Conservation (phyloP, 1,284 basidiomycete species). For the Fomitopsis schrenkii region DNA sequence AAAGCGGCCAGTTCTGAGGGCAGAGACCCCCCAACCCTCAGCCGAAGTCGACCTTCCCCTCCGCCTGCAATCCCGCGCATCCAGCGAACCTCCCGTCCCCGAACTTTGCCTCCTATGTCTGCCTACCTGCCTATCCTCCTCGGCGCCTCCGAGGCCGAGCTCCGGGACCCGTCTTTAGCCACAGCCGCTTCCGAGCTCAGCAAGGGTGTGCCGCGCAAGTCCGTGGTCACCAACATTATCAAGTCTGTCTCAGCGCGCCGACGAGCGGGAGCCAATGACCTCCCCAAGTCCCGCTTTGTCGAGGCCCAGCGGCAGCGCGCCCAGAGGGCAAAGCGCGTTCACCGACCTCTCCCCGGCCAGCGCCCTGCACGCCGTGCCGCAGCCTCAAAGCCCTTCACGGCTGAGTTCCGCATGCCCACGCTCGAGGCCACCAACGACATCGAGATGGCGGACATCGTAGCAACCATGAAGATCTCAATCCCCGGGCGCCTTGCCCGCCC, state of each 20-base stretch:
- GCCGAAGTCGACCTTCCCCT: neutral
- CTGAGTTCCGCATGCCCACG: neutral
- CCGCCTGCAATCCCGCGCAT: neutral
- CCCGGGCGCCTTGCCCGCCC: slow-evolving; percentile 32
- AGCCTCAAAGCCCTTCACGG: slow-evolving; percentile 4
- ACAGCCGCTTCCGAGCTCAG: slow-evolving; percentile 8
- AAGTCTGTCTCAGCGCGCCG: neutral
- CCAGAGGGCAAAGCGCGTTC: neutral
- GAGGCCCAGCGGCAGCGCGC: neutral
- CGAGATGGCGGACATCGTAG: slow-evolving; percentile 5
- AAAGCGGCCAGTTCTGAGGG: neutral
- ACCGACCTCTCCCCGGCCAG: neutral
- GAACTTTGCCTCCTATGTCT: neutral
- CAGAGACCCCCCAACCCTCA: neutral
- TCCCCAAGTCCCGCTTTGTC: neutral
- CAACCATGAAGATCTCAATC: slow-evolving; percentile 12
- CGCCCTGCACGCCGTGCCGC: neutral
- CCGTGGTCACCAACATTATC: slow-evolving; percentile 15
- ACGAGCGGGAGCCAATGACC: neutral
- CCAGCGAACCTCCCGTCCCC: neutral
- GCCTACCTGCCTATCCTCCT: neutral
- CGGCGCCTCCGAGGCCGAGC: slow-evolving; percentile 1
- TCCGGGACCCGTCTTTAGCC: slow-evolving; percentile 18
- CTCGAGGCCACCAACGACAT: neutral
- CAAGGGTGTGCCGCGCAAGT: slow-evolving; percentile 9